Evolutionary conservation across 1,284 basidiomycete species (phyloP).

Genomic region (Fomitopsis palustris): DNA sequence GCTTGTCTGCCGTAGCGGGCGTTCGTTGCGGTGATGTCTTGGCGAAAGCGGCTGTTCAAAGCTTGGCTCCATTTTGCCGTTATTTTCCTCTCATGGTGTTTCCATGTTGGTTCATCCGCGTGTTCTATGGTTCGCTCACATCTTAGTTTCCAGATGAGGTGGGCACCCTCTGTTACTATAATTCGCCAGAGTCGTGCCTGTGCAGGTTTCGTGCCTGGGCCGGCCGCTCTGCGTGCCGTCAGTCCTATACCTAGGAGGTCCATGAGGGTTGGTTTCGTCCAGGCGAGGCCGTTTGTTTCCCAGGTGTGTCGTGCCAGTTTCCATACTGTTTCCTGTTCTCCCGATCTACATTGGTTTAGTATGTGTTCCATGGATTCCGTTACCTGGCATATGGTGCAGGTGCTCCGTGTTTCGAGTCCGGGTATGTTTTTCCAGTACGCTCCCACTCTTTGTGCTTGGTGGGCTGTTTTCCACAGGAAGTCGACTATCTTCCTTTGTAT

Average conservation of each 20-base stretch:
- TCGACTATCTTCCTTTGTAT: slow-evolving; percentile 19
- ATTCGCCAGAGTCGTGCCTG: background rate
- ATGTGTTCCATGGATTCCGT: background rate
- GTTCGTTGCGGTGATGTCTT: background rate
- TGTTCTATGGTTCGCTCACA: background rate
- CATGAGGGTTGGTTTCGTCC: too few species aligned
- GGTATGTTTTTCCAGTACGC: background rate
- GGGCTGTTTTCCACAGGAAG: slow-evolving; percentile 29
- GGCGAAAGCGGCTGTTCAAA: background rate
- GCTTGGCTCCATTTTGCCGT: background rate
- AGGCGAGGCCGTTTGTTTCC: too few species aligned
- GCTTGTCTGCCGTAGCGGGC: background rate
- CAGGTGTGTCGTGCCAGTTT: background rate
- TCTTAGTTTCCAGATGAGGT: background rate
- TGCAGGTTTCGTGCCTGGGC: too few species aligned
- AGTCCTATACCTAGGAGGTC: too few species aligned
- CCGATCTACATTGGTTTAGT: background rate
- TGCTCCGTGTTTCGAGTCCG: background rate
- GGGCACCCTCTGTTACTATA: background rate
- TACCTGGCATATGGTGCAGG: background rate
- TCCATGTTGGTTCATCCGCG: background rate
- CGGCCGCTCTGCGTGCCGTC: too few species aligned
- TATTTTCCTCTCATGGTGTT: background rate
- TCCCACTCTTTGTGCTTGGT: slow-evolving; percentile 20
- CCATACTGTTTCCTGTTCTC: background rate